Evolutionary conservation across 495 filamentous ascomycete species (phyloP), one percentile per base, ranked within the genome.

Genomic region (Podospora australis): DNA sequence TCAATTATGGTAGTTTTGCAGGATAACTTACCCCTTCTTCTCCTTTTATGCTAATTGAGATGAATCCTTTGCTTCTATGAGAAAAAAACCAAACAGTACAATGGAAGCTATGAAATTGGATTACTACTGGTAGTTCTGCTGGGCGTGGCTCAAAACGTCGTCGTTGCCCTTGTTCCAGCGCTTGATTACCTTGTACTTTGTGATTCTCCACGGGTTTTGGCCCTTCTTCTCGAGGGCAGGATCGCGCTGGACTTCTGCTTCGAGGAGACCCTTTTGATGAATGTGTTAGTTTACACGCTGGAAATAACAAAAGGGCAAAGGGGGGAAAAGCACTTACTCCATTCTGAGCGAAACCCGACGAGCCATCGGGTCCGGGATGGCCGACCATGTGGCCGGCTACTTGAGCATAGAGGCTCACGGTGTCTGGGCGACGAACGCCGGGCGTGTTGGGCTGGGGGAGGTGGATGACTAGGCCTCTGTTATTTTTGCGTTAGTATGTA

Each of bases 171-270:
- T 46, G 2, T 30, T 40, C 53, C 53, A 56, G 39, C 19, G 38
- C 39, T 54, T 51, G 24, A 21, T 21, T 3, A 45, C 26, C 29
- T 55, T 49, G 5, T 55, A 57, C 20, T 48, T 59, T 17, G 50
- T 58, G 22, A 66, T 54, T 3, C 63, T 46, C 63, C 60, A 66
- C 0, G 60, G 60, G 25, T 66, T 64, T 11, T 51, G 20, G 6
- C 58, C 60, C 25, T 57, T 46, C 9, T 43, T 11, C 46, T 66
- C 63, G 1, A 66, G 43, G 23, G 53, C 56, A 0, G 48, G 32
- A 9, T 59, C 35, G 7, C 58, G 35, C 20, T 50, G 29, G 4
- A 66, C 46, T 9, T 62, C 56, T 13, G 56, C 46, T 20, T 59
- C 44, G 11, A 49, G 29, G 1, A 47, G 43, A 3, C 56, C 56